Percentiles rank a stretch among this genome's conserved stretches.
Conservation (phyloP, 306 rosid genomes). For the Quercus parvula region DNA sequence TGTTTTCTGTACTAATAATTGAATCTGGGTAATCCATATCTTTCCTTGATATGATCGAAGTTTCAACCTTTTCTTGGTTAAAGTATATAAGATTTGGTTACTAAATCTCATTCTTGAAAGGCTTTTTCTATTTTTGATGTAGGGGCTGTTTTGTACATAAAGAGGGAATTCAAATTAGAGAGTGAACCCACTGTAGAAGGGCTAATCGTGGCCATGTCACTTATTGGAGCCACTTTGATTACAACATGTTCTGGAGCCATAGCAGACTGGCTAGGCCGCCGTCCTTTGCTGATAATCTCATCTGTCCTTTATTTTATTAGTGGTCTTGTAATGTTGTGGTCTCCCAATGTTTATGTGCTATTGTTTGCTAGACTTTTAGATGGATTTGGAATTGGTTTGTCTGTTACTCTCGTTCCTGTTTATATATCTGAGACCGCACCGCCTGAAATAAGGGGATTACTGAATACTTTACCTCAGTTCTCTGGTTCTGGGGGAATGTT, state of each 20-base stretch:
- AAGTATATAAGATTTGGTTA: slow-evolving; percentile 5
- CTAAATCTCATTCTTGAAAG: slow-evolving; percentile 1
- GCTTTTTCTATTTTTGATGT: slow-evolving; percentile 21
- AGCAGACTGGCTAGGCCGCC: slow-evolving; percentile 84
- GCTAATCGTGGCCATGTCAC: slow-evolving; percentile 88
- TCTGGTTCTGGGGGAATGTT: slow-evolving; percentile 94
- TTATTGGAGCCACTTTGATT: slow-evolving; percentile 84
- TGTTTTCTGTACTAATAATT: slow-evolving; percentile 2
- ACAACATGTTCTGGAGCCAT: slow-evolving; percentile 85
- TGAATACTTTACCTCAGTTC: slow-evolving; percentile 93
- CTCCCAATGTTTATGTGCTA: slow-evolving; percentile 88
- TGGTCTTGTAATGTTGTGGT: slow-evolving; percentile 88
- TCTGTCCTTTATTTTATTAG: slow-evolving; percentile 75
- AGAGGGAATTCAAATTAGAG: slow-evolving; percentile 70
- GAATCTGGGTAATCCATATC: neutral
- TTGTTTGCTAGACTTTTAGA: slow-evolving; percentile 83
- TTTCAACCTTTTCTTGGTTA: neutral
- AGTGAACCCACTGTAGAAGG: slow-evolving; percentile 83
- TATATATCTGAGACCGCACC: slow-evolving; percentile 98
- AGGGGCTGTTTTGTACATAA: slow-evolving; percentile 91
- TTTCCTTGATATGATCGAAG: neutral
- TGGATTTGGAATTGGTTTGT: slow-evolving; percentile 87
- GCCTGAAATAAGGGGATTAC: slow-evolving; percentile 82
- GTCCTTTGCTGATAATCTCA: slow-evolving; percentile 77
- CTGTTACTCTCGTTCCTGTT: slow-evolving; percentile 80